Base-by-base conservation (phyloP, 257 asterid genomes). In the Primulina huaijiensis region DNA sequence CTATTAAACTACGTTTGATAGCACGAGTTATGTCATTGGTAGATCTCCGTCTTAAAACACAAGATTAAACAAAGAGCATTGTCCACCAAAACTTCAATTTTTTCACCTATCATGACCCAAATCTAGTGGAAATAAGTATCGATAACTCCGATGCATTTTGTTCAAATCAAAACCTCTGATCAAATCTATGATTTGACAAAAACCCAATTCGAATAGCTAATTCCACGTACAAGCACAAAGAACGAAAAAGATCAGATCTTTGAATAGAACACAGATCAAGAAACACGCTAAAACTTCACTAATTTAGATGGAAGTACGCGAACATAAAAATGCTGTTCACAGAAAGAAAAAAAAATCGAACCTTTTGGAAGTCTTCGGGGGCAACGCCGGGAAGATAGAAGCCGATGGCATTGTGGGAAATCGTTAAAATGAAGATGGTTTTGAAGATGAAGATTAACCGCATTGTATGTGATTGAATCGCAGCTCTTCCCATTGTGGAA, bases 311-410 rank as follows among this genome's bases (percentile, higher is more conserved):
- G 8, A 17, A 50, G 57, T 65, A 25, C 27, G 29, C 58, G 60
- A 62, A 70, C 72, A 70, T 4, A 25, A 5, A 68, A 38, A 43
- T 2, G 11, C 31, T 21, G 23, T 21, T 21, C 23, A 21, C 23
- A 21, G 23, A 21, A 21, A 21, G 1, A 0, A 59, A 50, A 61
- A 67, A 64, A 60, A 50, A 33, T 20, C 37, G 73, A 72, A 87
- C 95, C 96, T 82, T 85, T 57, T 67, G 85, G 77, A 88, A 90
- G 73, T 88, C 97, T 74, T 86, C 85, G 12, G 97, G 97, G 38
- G 96, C 97, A 57, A 88, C 96, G 43, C 96, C 97, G 5, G 97
- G 94, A 68, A 88, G 97, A 75, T 90, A 87, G 83, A 90, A 90
- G 79, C 80, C 60, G 72, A 72, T 56, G 11, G 78, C 90, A 83